Base-by-base conservation (phyloP, 768 basidiomycete species). In the Amanita jacksonii region DNA sequence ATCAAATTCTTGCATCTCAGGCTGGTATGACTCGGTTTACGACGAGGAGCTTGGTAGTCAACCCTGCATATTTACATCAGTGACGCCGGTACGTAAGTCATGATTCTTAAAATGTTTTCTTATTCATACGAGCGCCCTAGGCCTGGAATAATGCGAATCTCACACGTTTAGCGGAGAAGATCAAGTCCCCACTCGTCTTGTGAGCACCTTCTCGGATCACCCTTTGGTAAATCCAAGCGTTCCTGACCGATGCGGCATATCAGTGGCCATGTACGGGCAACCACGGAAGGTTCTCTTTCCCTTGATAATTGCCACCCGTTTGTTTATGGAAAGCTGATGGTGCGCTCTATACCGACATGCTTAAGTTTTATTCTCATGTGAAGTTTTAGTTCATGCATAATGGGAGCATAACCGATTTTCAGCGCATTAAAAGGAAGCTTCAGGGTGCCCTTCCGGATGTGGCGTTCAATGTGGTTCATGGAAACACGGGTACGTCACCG, bases 91-190 rank as follows among this genome's bases (percentile, higher is more conserved):
- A 54, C 54, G 74, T 60, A 27, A 22, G 22, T 23, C 20, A 22
- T 28, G 1, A 10, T 8, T 15, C 44, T 12, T 16, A 18, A 7
- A 8, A 13, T 39, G 9, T 10, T 8, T 16, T 8, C 32, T 19
- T 19, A 22, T 32, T 35, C 20, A 20, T 38, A 36, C 38, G 8
- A 28, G 30, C 37, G 8, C 9, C 25, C 16, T 27, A 96, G 85
- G 96, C 92, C 5, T 98, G 96, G 94, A 93, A 92, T 56, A 96
- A 97, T 56, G 76, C 82, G 19, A 98, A 99, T 58, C 73, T 99
- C 34, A 77, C 76, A n/a, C 77, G 96, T 12, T 64, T 99, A 23
- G 94, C 96, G 1, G 93, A 97, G 64, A 98, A 98, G 68, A 93
- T 94, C 63, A 88, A 92, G 60, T 92, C 88, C 1, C 89, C 91